A percentile compares a stretch with the other conserved stretches of the same genome.
Evolutionary conservation across 352 stramenopile species (phyloP).

Genomic region (Globisporangium sylvaticum): DNA sequence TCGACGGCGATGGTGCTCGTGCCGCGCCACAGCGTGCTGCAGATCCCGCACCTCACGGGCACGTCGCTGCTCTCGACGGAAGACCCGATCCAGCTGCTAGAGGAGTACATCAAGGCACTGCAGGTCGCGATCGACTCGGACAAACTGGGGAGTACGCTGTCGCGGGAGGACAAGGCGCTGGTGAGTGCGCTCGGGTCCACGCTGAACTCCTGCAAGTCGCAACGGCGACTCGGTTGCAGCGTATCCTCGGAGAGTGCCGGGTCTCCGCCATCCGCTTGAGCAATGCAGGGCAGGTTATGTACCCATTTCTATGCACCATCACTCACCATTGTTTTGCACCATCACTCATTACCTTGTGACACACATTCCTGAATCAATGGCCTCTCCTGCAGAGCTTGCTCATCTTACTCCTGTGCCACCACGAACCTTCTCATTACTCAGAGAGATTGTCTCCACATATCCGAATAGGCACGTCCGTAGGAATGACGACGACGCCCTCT

Average conservation of each 20-base stretch:
- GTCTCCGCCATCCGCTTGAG: background rate
- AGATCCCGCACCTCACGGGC: conserved; percentile 15
- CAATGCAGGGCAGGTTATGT: background rate
- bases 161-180: background rate
- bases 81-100: conserved; percentile 10
- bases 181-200: conserved; percentile 6
- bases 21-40: conserved; percentile 9
- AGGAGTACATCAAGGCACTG: conserved; percentile 13
- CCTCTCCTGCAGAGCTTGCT: too few relatives aligned
- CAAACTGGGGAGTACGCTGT: background rate
- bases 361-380: background rate
- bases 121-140: conserved; percentile 5
- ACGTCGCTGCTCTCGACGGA: conserved; percentile 9
- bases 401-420: too few relatives aligned
- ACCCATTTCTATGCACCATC: background rate
- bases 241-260: too few relatives aligned
- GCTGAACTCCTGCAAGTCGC: background rate
- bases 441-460: too few relatives aligned
- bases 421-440: too few relatives aligned
- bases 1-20: conserved; percentile 10
- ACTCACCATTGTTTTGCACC: background rate
- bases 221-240: background rate
- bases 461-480: too few relatives aligned
- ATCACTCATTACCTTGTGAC: background rate
- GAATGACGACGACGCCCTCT: too few relatives aligned